Percentiles rank a stretch among this genome's conserved stretches.
These are phyloP conservation scores for Porodaedalea pini DNA, from an alignment of 1,284 basidiomycete species.

Conservation along the genomic window DNA sequence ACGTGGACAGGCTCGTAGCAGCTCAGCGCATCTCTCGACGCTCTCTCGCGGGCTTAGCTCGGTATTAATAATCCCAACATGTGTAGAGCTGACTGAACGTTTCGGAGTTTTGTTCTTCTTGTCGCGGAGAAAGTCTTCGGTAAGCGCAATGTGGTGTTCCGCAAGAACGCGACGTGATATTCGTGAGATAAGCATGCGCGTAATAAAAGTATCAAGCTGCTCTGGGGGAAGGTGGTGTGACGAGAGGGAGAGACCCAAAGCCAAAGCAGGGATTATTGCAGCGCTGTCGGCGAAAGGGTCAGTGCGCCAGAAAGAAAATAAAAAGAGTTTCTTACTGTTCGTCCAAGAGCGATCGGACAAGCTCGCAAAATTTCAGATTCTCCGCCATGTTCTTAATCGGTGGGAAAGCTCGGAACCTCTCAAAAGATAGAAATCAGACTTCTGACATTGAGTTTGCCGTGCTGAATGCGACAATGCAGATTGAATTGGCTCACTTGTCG, in stretches of 20 bases:
- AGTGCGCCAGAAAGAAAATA: constrained; percentile 30
- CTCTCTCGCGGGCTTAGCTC: constrained; percentile 67
- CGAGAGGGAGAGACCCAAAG: constrained; percentile 72
- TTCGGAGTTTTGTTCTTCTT: constrained; percentile 29
- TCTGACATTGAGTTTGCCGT: neutral
- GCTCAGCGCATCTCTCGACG: constrained; percentile 62
- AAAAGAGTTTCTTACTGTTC: constrained; percentile 59
- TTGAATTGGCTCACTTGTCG: constrained; percentile 55
- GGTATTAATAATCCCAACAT: constrained; percentile 87
- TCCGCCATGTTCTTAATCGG: constrained; percentile 70
- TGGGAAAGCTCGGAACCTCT: constrained; percentile 75
- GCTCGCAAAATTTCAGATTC: constrained; percentile 76
- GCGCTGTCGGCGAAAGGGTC: constrained; percentile 42
- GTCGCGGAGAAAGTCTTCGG: constrained; percentile 50
- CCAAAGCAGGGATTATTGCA: constrained; percentile 72
- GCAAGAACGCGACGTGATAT: constrained; percentile 87
- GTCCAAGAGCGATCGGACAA: constrained; percentile 61
- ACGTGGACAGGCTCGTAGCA: constrained; percentile 53
- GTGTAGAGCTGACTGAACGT: constrained; percentile 42
- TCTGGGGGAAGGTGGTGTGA: constrained; percentile 77
- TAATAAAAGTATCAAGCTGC: constrained; percentile 83
- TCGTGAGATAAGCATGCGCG: constrained; percentile 85
- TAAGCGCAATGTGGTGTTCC: constrained; percentile 86
- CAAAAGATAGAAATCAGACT: neutral
- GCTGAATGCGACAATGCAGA: neutral